Conservation (phyloP, 352 stramenopile species). For the Phytophthora pseudosyringae region DNA sequence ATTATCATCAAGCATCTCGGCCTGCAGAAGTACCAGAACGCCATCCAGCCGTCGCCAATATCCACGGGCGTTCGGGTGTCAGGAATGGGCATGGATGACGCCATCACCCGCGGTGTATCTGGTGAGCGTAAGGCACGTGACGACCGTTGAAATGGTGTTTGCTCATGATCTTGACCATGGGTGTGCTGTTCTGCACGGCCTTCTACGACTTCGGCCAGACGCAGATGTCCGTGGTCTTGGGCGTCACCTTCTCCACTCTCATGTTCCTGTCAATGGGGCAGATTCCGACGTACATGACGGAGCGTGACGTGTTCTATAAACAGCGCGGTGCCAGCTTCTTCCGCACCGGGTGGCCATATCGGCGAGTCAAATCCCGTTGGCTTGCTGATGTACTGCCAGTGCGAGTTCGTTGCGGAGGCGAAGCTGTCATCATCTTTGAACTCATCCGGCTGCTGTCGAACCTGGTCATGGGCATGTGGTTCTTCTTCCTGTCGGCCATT, state of each 20-base stretch:
- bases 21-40: constrained; percentile 50
- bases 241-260: constrained; percentile 71
- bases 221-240: constrained; percentile 52
- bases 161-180: constrained; percentile 53
- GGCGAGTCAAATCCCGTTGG: constrained; percentile 24
- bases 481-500: constrained; percentile 12
- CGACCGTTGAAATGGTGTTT: constrained; percentile 80
- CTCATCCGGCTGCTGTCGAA: constrained; percentile 50
- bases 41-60: no score
- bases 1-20: constrained; percentile 28
- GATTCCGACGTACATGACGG: constrained; percentile 69
- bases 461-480: constrained; percentile 16
- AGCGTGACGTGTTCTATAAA: constrained; percentile 81
- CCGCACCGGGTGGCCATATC: constrained; percentile 49
- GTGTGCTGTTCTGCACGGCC: constrained; percentile 44
- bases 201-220: constrained; percentile 54
- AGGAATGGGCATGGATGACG: constrained; percentile 64
- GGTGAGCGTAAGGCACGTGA: constrained; percentile 43
- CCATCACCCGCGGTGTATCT: constrained; percentile 60
- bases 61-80: no score
- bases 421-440: neutral
- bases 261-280: constrained; percentile 81
- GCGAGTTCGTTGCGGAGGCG: neutral
- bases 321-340: constrained; percentile 82
- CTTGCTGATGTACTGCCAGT: neutral